These are phyloP conservation scores for Diospyros lotus DNA, from an alignment of 148 eudicot species.

Conservation along the genomic window DNA sequence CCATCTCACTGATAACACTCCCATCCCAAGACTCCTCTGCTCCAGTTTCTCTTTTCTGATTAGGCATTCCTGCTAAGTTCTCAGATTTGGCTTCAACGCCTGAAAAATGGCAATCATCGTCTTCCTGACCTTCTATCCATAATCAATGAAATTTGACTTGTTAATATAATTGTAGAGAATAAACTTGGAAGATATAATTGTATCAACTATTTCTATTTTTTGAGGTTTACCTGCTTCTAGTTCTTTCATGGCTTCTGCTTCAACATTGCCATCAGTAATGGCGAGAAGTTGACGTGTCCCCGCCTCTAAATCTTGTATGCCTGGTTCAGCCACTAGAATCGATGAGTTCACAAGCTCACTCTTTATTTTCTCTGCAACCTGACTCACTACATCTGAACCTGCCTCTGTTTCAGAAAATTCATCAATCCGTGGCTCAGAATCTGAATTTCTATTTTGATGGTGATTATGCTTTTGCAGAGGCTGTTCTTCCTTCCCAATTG, in stretches of 20 bases:
- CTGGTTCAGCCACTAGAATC: constrained; percentile 10
- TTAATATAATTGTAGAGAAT: neutral
- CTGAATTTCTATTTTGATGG: neutral
- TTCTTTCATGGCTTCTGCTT: neutral
- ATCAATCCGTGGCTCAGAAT: neutral
- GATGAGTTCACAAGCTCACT: constrained; percentile 14
- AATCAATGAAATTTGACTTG: no score
- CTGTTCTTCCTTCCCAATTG: neutral
- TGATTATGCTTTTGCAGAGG: neutral
- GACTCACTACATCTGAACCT: constrained; percentile 3
- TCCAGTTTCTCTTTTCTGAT: constrained; percentile 30
- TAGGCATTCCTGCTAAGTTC: neutral
- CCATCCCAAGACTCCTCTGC: constrained; percentile 37
- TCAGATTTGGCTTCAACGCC: constrained; percentile 8
- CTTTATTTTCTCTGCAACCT: constrained; percentile 4
- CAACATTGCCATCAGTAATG: constrained; percentile 1
- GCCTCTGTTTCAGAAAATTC: neutral
- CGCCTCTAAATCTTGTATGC: constrained; percentile 7
- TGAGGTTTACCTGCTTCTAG: constrained; percentile 3
- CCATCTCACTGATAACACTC: constrained; percentile 36
- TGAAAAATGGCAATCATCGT: neutral
- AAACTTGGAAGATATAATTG: neutral
- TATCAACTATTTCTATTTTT: neutral
- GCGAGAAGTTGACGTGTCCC: constrained; percentile 9
- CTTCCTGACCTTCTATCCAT: constrained; percentile 7